phyloP scores from a whole-genome alignment of 805 yeast genomes.

The Candida cerambycidarum region DNA sequence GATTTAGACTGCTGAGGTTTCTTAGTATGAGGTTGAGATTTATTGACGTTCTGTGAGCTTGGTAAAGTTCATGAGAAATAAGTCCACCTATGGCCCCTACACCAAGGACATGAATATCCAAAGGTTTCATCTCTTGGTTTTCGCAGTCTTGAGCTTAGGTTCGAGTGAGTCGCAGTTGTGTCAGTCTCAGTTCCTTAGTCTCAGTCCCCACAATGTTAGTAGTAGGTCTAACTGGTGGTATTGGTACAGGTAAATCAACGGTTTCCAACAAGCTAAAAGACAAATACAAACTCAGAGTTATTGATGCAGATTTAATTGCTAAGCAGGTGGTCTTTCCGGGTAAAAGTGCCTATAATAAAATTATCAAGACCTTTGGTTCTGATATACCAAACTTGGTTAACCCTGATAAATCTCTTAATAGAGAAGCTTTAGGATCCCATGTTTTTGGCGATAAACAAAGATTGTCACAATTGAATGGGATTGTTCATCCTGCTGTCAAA shows the following conservation, averaged over 20 bases:
- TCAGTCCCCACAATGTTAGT: constrained; percentile 53
- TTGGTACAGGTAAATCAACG: constrained; percentile 95
- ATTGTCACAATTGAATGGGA: constrained; percentile 59
- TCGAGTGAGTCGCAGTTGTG: too few relatives aligned
- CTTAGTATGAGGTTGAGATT: constrained; percentile 6
- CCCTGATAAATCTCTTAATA: constrained; percentile 51
- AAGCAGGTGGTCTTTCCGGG: constrained; percentile 84
- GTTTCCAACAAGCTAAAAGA: constrained; percentile 63
- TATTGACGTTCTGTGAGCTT: background rate
- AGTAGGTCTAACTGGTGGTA: constrained; percentile 96
- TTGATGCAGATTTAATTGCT: constrained; percentile 93
- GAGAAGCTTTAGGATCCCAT: constrained; percentile 72
- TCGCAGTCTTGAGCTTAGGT: too few relatives aligned
- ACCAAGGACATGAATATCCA: constrained; percentile 13
- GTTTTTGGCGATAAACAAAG: constrained; percentile 71
- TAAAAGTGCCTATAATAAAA: constrained; percentile 61
- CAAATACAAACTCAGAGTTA: constrained; percentile 53
- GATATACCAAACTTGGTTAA: constrained; percentile 51
- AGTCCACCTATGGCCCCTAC: constrained; percentile 18
- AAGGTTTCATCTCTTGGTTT: background rate
- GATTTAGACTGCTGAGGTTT: background rate
- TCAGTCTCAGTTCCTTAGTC: background rate
- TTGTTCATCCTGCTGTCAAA: constrained; percentile 88
- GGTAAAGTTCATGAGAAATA: constrained; percentile 13
- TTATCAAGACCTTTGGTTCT: constrained; percentile 58